Evolutionary conservation across 2,329 filamentous ascomycete species (phyloP).

Genomic region (Neopestalotiopsis sp.): DNA sequence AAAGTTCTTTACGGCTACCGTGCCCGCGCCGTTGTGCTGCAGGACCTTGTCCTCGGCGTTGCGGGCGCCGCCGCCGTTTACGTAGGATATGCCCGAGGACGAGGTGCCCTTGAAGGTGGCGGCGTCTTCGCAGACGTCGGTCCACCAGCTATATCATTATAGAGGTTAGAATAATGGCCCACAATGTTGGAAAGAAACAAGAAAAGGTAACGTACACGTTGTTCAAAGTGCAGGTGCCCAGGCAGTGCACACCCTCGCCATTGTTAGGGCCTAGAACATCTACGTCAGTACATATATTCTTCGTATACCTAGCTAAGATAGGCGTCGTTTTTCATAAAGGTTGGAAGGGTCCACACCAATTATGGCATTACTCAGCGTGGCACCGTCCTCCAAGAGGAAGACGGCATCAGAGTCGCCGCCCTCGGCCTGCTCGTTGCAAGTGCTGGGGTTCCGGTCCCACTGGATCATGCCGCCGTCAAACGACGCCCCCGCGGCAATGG

Average conservation of each 20-base stretch:
- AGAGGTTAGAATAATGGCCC: no score
- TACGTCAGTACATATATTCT: not conserved
- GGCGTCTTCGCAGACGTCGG: conserved; percentile 13
- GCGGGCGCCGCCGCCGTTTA: conserved; percentile 39
- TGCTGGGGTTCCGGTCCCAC: conserved; percentile 32
- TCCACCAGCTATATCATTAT: not conserved
- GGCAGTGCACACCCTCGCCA: conserved; percentile 8
- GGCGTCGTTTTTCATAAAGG: not conserved
- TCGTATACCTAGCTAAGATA: not conserved
- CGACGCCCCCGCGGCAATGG: conserved; percentile 45
- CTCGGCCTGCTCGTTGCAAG: conserved; percentile 16
- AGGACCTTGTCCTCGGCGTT: conserved; percentile 38
- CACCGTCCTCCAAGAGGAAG: conserved; percentile 3
- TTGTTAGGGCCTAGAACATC: not conserved
- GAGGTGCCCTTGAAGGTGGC: conserved; percentile 2
- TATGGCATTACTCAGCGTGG: not conserved
- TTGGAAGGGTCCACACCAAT: not conserved
- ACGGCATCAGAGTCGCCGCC: conserved; percentile 10
- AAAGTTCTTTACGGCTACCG: conserved; percentile 36
- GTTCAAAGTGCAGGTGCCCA: conserved; percentile 2
- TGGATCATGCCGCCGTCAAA: conserved; percentile 52
- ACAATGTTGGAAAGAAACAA: no score
- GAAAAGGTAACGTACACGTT: not conserved
- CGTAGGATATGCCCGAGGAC: not conserved
- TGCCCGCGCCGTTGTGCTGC: conserved; percentile 41